These are phyloP conservation scores for Stemphylium beticola DNA, from an alignment of 2,329 filamentous ascomycete genomes.

Conservation along the genomic window DNA sequence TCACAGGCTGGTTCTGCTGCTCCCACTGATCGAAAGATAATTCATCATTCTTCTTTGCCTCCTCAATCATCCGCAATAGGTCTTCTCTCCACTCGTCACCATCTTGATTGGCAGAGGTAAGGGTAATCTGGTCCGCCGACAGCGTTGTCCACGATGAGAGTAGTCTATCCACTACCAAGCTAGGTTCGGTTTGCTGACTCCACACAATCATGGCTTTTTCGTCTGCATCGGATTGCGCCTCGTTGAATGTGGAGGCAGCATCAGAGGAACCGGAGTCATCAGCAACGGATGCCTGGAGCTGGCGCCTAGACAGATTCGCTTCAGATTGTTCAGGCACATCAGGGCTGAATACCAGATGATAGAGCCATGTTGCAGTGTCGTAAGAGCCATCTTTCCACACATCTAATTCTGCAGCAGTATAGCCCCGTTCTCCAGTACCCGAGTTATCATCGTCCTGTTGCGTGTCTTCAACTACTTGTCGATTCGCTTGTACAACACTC, in stretches of 20 bases:
- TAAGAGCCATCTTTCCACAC: constrained; percentile 18
- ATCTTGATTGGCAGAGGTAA: constrained; percentile 9
- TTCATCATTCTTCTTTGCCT: not conserved
- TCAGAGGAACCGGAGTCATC: not conserved
- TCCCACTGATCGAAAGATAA: constrained; percentile 5
- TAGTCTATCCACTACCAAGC: constrained; percentile 21
- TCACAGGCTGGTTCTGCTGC: not conserved
- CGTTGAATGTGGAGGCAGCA: not conserved
- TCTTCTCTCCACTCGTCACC: constrained; percentile 3
- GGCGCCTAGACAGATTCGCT: not conserved
- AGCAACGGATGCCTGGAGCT: constrained; percentile 1
- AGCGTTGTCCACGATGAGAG: constrained; percentile 23
- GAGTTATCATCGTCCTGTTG: constrained; percentile 13
- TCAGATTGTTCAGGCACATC: not conserved
- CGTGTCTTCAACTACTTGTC: constrained; percentile 23
- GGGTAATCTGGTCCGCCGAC: constrained; percentile 10
- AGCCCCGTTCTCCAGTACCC: not conserved
- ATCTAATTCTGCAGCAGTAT: constrained; percentile 11
- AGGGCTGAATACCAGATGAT: constrained; percentile 22
- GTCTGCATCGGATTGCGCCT: not conserved
- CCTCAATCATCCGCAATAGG: not conserved
- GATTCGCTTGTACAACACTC: constrained; percentile 23
- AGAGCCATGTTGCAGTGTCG: constrained; percentile 31
- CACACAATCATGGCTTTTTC: constrained; percentile 6
- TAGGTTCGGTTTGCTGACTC: constrained; percentile 16